Evolutionary conservation across 768 basidiomycete species (phyloP), one percentile per base, ranked within the genome.

Genomic region (Goffeauzyma gilvescens): DNA sequence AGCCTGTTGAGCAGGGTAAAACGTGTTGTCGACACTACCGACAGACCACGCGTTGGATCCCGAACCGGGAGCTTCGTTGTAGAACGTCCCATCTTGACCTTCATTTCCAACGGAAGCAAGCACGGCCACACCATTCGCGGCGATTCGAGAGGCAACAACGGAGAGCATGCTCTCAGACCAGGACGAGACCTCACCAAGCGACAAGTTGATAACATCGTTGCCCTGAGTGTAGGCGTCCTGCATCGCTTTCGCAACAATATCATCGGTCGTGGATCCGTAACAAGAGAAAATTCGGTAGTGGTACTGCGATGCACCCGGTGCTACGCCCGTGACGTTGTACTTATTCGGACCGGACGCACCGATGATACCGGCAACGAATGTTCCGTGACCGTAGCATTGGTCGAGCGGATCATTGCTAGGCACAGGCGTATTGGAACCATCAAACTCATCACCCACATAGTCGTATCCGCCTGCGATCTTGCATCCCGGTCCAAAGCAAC

Each of bases 311-410:
- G 77, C 74, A 1, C 69, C 67, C 44, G 71, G 77, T 2, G 79
- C 78, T 30, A 78, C 78, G 42, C 80, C 80, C 36, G 72, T 74
- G 53, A 80, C 72, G 60, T 74, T 74, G 66, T 72, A 77, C 26
- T 58, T 54, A 53, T 79, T 80, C 34, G 64, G 70, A 1, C 73
- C 71, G 46, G 75, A 63, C 14, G 74, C 74, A 12, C 42, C 38
- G 41, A 78, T 70, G 53, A 78, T 77, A 10, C 75, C 78, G 60
- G 57, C 54, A 27, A 55, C 55, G 42, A 59, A 54, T 18, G 65
- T 54, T 2, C 66, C 65, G 45, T 66, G 65, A 5, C 51, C 49
- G 38, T 55, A 54, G 42, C 60, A 62, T 22, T 50, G 43, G 46
- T 63, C 64, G 33, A 54, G 50, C 10, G 64, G 64, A 40, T 63